phyloP scores from a whole-genome alignment of 2,329 filamentous ascomycete genomes.

The Xylariaceae sp. region DNA sequence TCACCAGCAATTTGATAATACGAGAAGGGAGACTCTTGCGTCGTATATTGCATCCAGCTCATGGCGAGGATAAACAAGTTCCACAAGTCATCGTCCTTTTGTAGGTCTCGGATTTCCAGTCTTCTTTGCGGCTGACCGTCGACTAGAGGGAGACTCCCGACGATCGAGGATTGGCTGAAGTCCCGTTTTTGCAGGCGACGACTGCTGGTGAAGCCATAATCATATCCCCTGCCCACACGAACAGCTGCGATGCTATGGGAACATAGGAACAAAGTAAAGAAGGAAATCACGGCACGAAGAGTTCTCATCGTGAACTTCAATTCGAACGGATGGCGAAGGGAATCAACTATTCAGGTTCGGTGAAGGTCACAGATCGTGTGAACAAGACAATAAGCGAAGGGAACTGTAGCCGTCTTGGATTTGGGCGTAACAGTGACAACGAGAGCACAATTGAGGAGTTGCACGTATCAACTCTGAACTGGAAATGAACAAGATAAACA shows the following conservation, averaged over 20 bases:
- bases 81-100: constrained; percentile 60
- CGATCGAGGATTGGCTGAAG: constrained; percentile 32
- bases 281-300: neutral
- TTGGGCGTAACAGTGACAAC: constrained; percentile 4
- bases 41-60: constrained; percentile 62
- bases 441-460: neutral
- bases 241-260: constrained; percentile 9
- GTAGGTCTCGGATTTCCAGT: constrained; percentile 63
- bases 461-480: constrained; percentile 1
- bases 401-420: neutral
- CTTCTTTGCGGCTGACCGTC: constrained; percentile 45
- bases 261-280: constrained; percentile 12
- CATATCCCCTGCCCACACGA: constrained; percentile 34
- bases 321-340: neutral
- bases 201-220: constrained; percentile 46
- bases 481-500: neutral
- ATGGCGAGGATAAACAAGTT: constrained; percentile 73
- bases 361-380: neutral
- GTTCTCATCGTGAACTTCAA: constrained; percentile 10
- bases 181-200: constrained; percentile 39
- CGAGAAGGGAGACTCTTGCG: constrained; percentile 59
- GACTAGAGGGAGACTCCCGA: constrained; percentile 39
- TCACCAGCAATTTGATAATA: constrained; percentile 75
- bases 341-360: neutral
- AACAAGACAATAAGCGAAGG: neutral